phyloP scores from a whole-genome alignment of 2,329 filamentous ascomycete species.

The Beauveria scarabaeidicola region DNA sequence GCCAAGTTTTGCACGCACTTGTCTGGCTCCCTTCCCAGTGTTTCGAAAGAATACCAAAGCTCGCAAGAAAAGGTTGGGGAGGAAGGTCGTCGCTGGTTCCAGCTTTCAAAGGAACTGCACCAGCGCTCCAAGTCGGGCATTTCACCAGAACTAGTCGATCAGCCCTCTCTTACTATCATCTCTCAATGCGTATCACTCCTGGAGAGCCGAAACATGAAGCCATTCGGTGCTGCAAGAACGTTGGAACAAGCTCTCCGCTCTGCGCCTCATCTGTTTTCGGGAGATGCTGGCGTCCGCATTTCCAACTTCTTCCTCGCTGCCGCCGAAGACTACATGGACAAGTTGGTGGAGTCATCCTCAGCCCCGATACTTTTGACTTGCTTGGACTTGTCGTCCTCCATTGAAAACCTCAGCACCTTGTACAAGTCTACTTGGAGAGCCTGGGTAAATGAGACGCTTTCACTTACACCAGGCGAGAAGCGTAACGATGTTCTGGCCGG shows the following conservation, averaged over 20 bases:
- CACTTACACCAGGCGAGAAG: slow-evolving; percentile 16
- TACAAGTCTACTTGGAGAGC: slow-evolving; percentile 37
- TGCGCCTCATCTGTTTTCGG: slow-evolving; percentile 33
- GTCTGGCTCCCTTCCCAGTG: slow-evolving; percentile 68
- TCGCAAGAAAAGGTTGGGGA: slow-evolving; percentile 64
- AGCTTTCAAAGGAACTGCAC: slow-evolving; percentile 42
- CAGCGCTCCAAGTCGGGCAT: slow-evolving; percentile 16
- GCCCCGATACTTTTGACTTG: slow-evolving; percentile 56
- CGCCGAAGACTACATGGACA: slow-evolving; percentile 45
- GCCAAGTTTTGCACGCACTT: slow-evolving; percentile 56
- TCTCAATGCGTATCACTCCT: slow-evolving; percentile 34
- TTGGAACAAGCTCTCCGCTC: slow-evolving; percentile 31
- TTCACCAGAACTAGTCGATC: slow-evolving; percentile 22
- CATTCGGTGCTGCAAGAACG: slow-evolving; percentile 44
- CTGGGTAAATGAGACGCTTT: slow-evolving; percentile 35
- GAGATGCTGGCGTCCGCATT: slow-evolving; percentile 26
- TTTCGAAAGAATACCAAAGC: slow-evolving; percentile 65
- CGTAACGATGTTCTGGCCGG: slow-evolving; percentile 29
- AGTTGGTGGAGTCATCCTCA: slow-evolving; percentile 60
- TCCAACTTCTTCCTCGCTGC: slow-evolving; percentile 39
- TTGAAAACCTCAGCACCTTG: slow-evolving; percentile 26
- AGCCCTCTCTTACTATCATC: slow-evolving; percentile 24
- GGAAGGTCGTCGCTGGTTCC: slow-evolving; percentile 60
- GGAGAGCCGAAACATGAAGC: slow-evolving; percentile 45
- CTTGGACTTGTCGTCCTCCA: slow-evolving; percentile 47